phyloP scores from a whole-genome alignment of 2,329 filamentous ascomycete species.

The Hymenoscyphus salicellus region DNA sequence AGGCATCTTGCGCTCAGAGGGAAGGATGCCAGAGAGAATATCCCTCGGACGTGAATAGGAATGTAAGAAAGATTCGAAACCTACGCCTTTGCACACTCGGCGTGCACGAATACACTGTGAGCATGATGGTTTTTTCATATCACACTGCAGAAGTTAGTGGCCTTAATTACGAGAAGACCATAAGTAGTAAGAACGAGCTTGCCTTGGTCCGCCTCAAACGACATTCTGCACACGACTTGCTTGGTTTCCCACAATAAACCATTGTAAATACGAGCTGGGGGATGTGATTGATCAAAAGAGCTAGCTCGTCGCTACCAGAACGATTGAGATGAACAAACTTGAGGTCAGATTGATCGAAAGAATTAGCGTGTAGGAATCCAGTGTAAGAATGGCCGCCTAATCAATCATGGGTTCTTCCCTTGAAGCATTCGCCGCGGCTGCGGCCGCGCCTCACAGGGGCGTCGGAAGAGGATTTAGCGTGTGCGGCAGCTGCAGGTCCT shows the following conservation, averaged over 20 bases:
- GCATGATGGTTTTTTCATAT: slow-evolving; percentile 50
- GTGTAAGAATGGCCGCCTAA: neutral
- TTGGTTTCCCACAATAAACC: slow-evolving; percentile 34
- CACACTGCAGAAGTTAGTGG: slow-evolving; percentile 44
- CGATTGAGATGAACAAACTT: neutral
- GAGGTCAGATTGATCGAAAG: neutral
- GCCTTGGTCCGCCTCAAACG: slow-evolving; percentile 42
- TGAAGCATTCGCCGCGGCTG: neutral
- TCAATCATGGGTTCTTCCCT: neutral
- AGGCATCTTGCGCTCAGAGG: too few species aligned
- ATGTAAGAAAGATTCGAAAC: neutral
- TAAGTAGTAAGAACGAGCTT: neutral
- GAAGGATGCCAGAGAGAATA: too few species aligned
- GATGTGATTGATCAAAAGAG: neutral
- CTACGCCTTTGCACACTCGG: slow-evolving; percentile 47
- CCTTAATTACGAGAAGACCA: neutral
- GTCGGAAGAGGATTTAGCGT: neutral
- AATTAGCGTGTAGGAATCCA: neutral
- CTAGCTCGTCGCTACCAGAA: neutral
- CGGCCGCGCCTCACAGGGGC: neutral
- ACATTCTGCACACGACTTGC: slow-evolving; percentile 45
- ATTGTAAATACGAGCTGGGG: slow-evolving; percentile 19
- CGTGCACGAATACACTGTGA: slow-evolving; percentile 54
- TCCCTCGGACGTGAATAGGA: too few species aligned
- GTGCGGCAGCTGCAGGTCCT: neutral